phyloP scores from a whole-genome alignment of 306 rosid genomes.

The Pterocarpus macrocarpus region DNA sequence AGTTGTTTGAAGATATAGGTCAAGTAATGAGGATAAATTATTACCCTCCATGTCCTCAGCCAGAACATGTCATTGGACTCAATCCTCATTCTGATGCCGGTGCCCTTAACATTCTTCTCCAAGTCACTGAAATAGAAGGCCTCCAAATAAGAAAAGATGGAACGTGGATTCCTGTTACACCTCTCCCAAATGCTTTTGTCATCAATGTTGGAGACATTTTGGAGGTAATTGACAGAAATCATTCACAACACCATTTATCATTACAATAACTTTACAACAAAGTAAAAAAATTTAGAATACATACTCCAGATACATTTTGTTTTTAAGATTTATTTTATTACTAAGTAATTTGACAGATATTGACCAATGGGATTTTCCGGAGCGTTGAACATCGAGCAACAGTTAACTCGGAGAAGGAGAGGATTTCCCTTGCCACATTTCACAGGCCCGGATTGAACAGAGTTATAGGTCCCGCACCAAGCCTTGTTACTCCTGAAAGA shows the following conservation, averaged over 20 bases:
- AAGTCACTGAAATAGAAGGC: slow-evolving; percentile 22
- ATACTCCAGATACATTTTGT: too few relatives aligned
- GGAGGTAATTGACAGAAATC: slow-evolving; percentile 11
- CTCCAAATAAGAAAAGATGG: slow-evolving; percentile 49
- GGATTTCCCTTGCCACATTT: slow-evolving; percentile 31
- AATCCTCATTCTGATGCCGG: slow-evolving; percentile 57
- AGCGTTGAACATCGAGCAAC: slow-evolving; percentile 42
- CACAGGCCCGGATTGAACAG: not conserved
- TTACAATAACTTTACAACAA: not conserved
- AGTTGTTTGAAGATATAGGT: slow-evolving; percentile 37
- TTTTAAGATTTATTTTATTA: too few relatives aligned
- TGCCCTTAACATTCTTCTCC: slow-evolving; percentile 54
- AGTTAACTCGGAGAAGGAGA: slow-evolving; percentile 14
- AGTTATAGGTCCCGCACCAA: slow-evolving; percentile 35
- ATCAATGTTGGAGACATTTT: slow-evolving; percentile 38
- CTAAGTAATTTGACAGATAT: slow-evolving; percentile 29
- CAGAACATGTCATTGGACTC: slow-evolving; percentile 55
- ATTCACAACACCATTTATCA: not conserved
- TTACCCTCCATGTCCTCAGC: slow-evolving; percentile 63
- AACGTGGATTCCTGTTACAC: slow-evolving; percentile 45
- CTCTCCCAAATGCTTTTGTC: slow-evolving; percentile 36
- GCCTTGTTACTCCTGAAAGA: slow-evolving; percentile 26
- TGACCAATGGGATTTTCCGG: slow-evolving; percentile 45
- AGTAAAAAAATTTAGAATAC: too few relatives aligned
- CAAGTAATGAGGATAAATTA: slow-evolving; percentile 61